phyloP scores from a whole-genome alignment of 2,329 filamentous ascomycete genomes.

The Alternaria gansuensis region DNA sequence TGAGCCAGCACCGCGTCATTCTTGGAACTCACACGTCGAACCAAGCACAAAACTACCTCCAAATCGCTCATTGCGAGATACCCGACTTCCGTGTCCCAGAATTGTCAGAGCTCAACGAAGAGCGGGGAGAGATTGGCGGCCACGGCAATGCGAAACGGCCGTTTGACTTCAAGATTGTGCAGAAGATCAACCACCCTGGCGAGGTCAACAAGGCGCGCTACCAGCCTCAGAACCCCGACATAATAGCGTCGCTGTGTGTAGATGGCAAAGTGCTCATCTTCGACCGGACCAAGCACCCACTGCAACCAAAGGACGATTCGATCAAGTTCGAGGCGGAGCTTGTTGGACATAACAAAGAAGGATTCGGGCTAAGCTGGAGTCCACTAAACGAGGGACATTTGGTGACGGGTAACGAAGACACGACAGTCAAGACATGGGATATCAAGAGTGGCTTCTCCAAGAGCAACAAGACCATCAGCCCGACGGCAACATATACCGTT shows the following conservation, averaged over 20 bases:
- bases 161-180: conserved; percentile 89
- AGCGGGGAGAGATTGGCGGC: conserved; percentile 91
- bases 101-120: conserved; percentile 86
- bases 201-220: conserved; percentile 99
- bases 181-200: conserved; percentile 94
- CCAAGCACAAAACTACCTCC: conserved; percentile 85
- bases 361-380: conserved; percentile 93
- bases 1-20: conserved; percentile 85
- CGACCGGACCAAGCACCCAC: conserved; percentile 92
- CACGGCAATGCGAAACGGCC: conserved; percentile 81
- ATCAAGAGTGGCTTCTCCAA: conserved; percentile 75
- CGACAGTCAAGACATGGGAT: conserved; percentile 93
- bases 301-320: conserved; percentile 69
- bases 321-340: conserved; percentile 86
- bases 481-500: conserved; percentile 80
- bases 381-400: conserved; percentile 82
- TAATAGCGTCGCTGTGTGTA: conserved; percentile 91
- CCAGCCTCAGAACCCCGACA: conserved; percentile 95
- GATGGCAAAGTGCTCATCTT: conserved; percentile 91
- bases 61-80: conserved; percentile 93
- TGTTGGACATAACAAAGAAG: conserved; percentile 84
- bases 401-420: conserved; percentile 90
- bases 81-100: conserved; percentile 79
- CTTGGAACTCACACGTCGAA: conserved; percentile 95
- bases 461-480: conserved; percentile 73